Conservation (phyloP, 768 basidiomycete genomes). For the Suillus subalutaceus region DNA sequence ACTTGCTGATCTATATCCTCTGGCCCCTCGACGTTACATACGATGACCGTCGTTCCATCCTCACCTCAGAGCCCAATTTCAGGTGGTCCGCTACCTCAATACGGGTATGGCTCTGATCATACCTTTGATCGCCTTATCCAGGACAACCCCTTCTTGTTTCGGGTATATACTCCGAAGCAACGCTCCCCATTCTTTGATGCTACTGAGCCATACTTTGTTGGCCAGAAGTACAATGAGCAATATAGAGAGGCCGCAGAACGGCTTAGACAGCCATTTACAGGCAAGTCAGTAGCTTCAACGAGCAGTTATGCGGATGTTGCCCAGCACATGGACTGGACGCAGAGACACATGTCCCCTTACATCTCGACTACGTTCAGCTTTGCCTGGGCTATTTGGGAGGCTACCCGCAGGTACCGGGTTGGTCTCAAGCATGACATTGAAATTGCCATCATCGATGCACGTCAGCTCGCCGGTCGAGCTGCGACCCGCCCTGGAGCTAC, state of each 20-base stretch:
- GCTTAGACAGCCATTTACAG: conserved; percentile 36
- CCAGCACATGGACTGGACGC: conserved; percentile 78
- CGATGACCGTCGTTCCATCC: conserved; percentile 27
- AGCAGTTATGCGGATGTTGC: conserved; percentile 64
- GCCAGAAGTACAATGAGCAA: conserved; percentile 60
- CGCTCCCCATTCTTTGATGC: conserved; percentile 55
- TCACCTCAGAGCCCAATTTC: conserved; percentile 25
- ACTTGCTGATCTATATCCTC: conserved; percentile 14
- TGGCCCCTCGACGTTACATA: conserved; percentile 15
- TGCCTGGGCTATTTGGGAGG: conserved; percentile 83
- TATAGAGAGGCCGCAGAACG: conserved; percentile 40
- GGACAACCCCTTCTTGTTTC: conserved; percentile 76
- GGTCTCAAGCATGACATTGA: conserved; percentile 76
- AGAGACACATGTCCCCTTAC: conserved; percentile 67
- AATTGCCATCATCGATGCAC: conserved; percentile 78
- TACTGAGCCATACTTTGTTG: conserved; percentile 68
- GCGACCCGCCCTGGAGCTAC: conserved; percentile 69
- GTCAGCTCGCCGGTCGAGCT: conserved; percentile 55
- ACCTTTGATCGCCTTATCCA: conserved; percentile 63
- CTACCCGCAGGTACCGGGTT: conserved; percentile 69
- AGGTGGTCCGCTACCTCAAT: conserved; percentile 57
- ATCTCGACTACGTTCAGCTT: conserved; percentile 82
- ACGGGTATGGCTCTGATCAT: conserved; percentile 67
- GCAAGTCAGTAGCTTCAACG: conserved; percentile 28
- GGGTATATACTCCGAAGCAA: conserved; percentile 76